These are phyloP conservation scores for Balakata baccata DNA, from an alignment of 345 rosid genomes.

Conservation along the genomic window DNA sequence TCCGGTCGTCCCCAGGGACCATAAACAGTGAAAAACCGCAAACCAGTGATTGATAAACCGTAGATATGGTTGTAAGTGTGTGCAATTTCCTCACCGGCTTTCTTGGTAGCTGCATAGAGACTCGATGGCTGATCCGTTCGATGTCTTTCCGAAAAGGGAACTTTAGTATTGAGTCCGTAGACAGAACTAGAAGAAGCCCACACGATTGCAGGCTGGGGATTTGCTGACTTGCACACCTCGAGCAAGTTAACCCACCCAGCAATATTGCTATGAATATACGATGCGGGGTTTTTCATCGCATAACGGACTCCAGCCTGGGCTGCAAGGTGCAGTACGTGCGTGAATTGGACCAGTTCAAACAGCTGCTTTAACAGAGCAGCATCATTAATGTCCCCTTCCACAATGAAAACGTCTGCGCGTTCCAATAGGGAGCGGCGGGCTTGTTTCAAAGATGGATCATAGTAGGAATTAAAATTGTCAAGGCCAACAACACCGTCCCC, in stretches of 20 bases:
- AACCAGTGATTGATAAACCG: constrained; percentile 47
- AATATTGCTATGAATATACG: constrained; percentile 49
- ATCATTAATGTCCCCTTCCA: constrained; percentile 49
- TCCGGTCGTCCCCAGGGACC: constrained; percentile 58
- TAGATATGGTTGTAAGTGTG: constrained; percentile 54
- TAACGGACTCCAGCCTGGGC: constrained; percentile 56
- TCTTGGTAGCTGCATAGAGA: constrained; percentile 54
- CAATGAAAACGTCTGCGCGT: constrained; percentile 40
- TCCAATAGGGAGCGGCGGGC: constrained; percentile 39
- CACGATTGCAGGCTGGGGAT: constrained; percentile 50
- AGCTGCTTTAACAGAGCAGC: constrained; percentile 35
- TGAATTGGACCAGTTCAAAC: constrained; percentile 44
- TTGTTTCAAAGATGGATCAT: constrained; percentile 43
- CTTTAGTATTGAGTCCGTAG: constrained; percentile 48
- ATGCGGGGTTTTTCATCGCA: constrained; percentile 49
- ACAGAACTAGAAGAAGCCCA: constrained; percentile 66
- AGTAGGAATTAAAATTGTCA: constrained; percentile 55
- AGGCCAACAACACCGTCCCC: constrained; percentile 53
- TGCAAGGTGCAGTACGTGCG: constrained; percentile 54
- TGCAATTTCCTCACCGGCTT: constrained; percentile 55
- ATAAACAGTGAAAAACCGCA: constrained; percentile 49
- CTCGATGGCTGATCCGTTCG: constrained; percentile 49
- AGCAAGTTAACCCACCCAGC: constrained; percentile 50
- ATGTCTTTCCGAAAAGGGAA: constrained; percentile 52
- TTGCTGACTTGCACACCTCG: constrained; percentile 40